phyloP scores from a whole-genome alignment of 805 yeast species.

The Saccharomyces jurei region DNA sequence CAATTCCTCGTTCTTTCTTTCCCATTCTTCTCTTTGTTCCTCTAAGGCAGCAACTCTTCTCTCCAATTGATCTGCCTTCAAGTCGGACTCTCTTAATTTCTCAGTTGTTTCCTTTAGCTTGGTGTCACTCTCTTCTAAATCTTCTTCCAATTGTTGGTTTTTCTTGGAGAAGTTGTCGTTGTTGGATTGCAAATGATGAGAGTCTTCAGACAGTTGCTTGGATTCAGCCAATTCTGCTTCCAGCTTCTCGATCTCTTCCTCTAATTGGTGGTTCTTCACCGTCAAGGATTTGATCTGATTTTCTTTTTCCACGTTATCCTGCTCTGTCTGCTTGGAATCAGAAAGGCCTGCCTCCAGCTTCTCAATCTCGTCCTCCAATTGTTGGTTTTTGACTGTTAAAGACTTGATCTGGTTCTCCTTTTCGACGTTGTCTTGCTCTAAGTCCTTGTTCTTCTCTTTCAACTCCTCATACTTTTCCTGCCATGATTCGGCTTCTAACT shows the following conservation, averaged over 20 bases:
- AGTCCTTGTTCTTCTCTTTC: conserved; percentile 64
- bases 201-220: conserved; percentile 83
- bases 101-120: conserved; percentile 85
- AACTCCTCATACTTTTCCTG: conserved; percentile 90
- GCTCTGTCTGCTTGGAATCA: conserved; percentile 72
- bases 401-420: conserved; percentile 92
- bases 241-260: conserved; percentile 56
- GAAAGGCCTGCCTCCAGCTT: conserved; percentile 29
- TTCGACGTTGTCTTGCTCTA: conserved; percentile 82
- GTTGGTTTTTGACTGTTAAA: conserved; percentile 81
- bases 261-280: conserved; percentile 82
- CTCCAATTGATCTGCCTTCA: conserved; percentile 90
- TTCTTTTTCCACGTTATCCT: conserved; percentile 81
- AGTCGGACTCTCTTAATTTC: conserved; percentile 85
- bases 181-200: conserved; percentile 78
- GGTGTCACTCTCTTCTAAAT: conserved; percentile 71
- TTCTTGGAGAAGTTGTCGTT: conserved; percentile 86
- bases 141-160: conserved; percentile 78
- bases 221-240: conserved; percentile 67
- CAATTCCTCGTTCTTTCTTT: conserved; percentile 81
- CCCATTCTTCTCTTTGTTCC: conserved; percentile 83
- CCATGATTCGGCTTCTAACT: conserved; percentile 91
- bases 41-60: conserved; percentile 86
- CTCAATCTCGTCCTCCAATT: conserved; percentile 74
- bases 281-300: conserved; percentile 87